Evolutionary conservation across 2,329 filamentous ascomycete species (phyloP), one percentile per base, ranked within the genome.

Genomic region (Nannizziopsis arthrosporioides): DNA sequence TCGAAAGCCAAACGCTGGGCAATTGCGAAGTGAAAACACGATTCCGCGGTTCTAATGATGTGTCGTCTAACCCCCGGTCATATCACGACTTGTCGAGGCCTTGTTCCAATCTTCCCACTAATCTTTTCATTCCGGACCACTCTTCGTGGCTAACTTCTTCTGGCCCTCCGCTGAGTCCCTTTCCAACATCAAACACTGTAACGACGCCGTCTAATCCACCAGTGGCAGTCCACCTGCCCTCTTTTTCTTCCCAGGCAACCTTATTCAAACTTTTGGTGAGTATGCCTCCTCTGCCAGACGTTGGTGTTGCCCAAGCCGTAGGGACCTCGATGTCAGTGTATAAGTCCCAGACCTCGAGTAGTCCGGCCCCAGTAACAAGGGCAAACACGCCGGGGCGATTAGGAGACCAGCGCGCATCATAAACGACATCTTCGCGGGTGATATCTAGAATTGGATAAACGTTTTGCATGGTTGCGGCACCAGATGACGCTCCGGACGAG

Each of bases 361-460:
- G 85, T 27, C 92, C 93, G 2, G 85, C 86, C 31, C 92, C 92
- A 58, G 98, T 93, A 2, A 96, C 92, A 15, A 94, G 79, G 1
- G 86, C 87, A 66, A 98, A 98, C 7, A 98, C 85, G 34, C 88
- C 89, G 0, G 92, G 92, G 63, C 92, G 90, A 55, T 92, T 78
- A 0, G 92, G 92, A 11, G 87, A 94, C 93, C 93, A 98, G 46
- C 82, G 83, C 2, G 87, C 89, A 63, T 95, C 90, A 68, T 98
- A 98, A 44, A 98, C 89, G 15, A 95, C 82, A 59, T 98, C 93
- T 68, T 98, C 93, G 47, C 92, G 83, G 15, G 85, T 82, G 61
- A 98, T 87, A 54, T 96, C 88, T 10, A 96, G 75, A 19, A 98
- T 73, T 0, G 92, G 92, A 2, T 76, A 67, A 27, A 90, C 80